Conservation (phyloP, 768 basidiomycete genomes). For the Boletus barrowsii region DNA sequence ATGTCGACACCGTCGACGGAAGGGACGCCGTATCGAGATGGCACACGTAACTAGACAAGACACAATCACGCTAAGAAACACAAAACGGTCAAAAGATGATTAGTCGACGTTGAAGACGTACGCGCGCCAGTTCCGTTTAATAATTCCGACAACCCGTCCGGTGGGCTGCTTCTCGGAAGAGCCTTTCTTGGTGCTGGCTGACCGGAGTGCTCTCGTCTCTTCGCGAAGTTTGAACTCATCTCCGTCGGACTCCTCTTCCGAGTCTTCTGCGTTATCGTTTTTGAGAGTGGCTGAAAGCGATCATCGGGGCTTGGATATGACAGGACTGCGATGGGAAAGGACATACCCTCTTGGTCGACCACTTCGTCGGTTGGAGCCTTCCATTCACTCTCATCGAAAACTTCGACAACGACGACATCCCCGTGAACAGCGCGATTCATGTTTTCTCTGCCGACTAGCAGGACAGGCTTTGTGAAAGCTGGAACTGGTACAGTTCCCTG, state of each 20-base stretch:
- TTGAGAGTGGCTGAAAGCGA: conserved; percentile 62
- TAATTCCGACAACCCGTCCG: conserved; percentile 84
- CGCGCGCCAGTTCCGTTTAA: conserved; percentile 96
- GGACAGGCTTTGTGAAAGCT: conserved; percentile 69
- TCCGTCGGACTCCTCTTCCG: conserved; percentile 55
- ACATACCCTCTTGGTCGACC: conserved; percentile 85
- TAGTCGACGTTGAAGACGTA: conserved; percentile 39
- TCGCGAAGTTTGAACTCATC: conserved; percentile 35
- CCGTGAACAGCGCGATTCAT: conserved; percentile 97
- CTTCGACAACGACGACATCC: conserved; percentile 86
- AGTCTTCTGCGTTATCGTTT: conserved; percentile 84
- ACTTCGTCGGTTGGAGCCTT: conserved; percentile 90
- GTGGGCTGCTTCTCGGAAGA: conserved; percentile 80
- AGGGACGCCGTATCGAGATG: conserved; percentile 91
- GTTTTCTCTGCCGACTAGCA: conserved; percentile 84
- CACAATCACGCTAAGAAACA: not conserved
- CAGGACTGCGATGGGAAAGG: not conserved
- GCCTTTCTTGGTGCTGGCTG: conserved; percentile 21
- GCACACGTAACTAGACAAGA: conserved; percentile 72
- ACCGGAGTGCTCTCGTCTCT: conserved; percentile 42
- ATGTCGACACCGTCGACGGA: conserved; percentile 71
- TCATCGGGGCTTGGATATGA: not conserved
- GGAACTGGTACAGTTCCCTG: conserved; percentile 81
- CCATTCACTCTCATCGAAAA: conserved; percentile 88
- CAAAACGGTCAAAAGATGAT: not conserved